These are phyloP conservation scores for Penicillium rolfsii DNA, from an alignment of 2,329 filamentous ascomycete genomes.

Conservation along the genomic window DNA sequence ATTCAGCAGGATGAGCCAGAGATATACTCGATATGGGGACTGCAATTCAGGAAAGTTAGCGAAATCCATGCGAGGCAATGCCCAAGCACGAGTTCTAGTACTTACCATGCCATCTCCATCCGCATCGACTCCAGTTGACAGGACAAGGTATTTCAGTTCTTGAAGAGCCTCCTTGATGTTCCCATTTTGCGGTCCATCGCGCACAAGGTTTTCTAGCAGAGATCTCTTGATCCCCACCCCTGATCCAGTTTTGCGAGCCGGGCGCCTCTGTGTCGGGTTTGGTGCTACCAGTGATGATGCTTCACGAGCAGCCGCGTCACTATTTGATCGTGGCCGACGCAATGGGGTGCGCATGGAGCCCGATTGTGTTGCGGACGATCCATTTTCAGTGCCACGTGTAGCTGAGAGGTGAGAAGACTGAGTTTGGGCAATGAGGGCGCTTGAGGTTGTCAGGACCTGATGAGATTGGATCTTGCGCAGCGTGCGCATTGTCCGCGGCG, in stretches of 20 bases:
- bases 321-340: constrained; percentile 70
- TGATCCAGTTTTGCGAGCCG: constrained; percentile 50
- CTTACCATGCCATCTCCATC: constrained; percentile 58
- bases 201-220: constrained; percentile 72
- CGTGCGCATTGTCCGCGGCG: constrained; percentile 67
- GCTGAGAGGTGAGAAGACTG: constrained; percentile 28
- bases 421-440: constrained; percentile 64
- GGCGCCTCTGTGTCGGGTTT: constrained; percentile 35
- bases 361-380: constrained; percentile 35
- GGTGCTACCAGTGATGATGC: constrained; percentile 24
- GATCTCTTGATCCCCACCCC: constrained; percentile 52
- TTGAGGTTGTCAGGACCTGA: constrained; percentile 65
- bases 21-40: constrained; percentile 92
- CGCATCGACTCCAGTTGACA: constrained; percentile 55
- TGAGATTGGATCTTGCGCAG: constrained; percentile 77
- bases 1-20: constrained; percentile 93
- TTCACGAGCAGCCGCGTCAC: constrained; percentile 62
- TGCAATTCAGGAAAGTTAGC: constrained; percentile 43
- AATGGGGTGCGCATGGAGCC: constrained; percentile 32
- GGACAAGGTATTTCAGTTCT: constrained; percentile 53
- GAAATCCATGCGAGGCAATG: neutral
- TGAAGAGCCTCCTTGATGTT: constrained; percentile 55
- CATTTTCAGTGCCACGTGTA: constrained; percentile 24
- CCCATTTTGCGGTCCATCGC: constrained; percentile 76
- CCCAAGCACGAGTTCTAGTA: constrained; percentile 1